These are phyloP conservation scores for Tolypocladium pustulatum DNA, from an alignment of 2,329 filamentous ascomycete genomes.

Conservation along the genomic window DNA sequence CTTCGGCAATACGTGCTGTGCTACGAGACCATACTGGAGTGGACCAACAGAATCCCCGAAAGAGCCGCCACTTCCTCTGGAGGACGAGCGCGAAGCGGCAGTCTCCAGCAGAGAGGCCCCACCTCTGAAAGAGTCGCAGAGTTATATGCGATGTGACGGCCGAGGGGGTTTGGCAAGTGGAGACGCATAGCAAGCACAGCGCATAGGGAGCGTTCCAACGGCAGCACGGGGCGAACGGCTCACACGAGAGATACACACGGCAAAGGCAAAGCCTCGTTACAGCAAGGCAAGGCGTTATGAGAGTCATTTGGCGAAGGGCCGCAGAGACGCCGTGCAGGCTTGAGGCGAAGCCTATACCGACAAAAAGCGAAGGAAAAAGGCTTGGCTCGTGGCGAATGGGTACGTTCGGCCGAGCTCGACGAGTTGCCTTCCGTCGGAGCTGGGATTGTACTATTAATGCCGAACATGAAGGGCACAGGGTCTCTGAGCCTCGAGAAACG, in stretches of 20 bases:
- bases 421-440: neutral
- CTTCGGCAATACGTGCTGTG: slow-evolving; percentile 89
- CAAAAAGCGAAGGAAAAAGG: neutral
- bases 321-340: neutral
- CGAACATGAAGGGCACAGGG: neutral
- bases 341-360: too few relatives aligned
- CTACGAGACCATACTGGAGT: slow-evolving; percentile 90
- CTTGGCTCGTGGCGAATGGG: neutral
- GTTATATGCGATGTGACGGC: neutral
- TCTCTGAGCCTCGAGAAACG: neutral
- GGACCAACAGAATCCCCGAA: slow-evolving; percentile 49
- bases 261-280: neutral
- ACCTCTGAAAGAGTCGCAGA: neutral
- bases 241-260: neutral
- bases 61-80: slow-evolving; percentile 7
- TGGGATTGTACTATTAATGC: neutral
- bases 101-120: slow-evolving; percentile 15
- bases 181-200: neutral
- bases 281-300: neutral
- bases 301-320: neutral
- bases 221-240: neutral
- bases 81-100: slow-evolving; percentile 19
- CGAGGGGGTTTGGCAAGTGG: neutral
- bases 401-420: neutral
- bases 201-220: neutral